Conservation (phyloP, 2,329 filamentous ascomycete genomes). For the Aureobasidium lini region DNA sequence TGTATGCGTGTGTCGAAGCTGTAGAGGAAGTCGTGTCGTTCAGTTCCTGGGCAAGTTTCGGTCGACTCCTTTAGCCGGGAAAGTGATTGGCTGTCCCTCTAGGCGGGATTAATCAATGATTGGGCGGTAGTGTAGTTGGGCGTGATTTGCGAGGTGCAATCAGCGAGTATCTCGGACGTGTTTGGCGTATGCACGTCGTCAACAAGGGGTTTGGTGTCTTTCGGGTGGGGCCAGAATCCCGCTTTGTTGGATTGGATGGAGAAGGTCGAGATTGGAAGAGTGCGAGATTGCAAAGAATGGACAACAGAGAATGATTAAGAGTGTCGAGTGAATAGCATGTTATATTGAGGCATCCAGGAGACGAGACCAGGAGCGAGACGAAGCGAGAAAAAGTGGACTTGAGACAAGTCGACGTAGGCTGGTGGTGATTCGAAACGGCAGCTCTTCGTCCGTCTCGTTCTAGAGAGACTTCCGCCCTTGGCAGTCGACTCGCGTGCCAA, state of each 20-base stretch:
- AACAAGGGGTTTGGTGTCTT: background rate
- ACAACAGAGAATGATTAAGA: background rate
- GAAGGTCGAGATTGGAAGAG: background rate
- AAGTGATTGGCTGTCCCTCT: conserved; percentile 6
- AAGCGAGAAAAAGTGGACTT: background rate
- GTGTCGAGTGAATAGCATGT: background rate
- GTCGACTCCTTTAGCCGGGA: background rate
- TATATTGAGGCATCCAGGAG: background rate
- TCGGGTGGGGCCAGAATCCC: background rate
- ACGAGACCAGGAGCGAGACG: background rate
- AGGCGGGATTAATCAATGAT: background rate
- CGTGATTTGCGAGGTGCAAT: background rate
- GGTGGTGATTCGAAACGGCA: background rate
- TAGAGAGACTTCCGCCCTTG: background rate
- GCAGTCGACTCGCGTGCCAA: background rate
- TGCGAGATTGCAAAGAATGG: background rate
- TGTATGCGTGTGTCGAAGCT: background rate
- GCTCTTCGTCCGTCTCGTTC: no score
- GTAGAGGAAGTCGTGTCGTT: background rate
- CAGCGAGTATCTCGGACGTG: background rate
- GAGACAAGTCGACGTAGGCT: background rate
- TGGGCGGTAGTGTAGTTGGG: background rate
- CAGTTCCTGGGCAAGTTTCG: background rate
- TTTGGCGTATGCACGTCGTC: conserved; percentile 6
- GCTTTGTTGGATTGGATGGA: background rate